Conservation (phyloP, 2,329 filamentous ascomycete species). For the Penicillium sp. region DNA sequence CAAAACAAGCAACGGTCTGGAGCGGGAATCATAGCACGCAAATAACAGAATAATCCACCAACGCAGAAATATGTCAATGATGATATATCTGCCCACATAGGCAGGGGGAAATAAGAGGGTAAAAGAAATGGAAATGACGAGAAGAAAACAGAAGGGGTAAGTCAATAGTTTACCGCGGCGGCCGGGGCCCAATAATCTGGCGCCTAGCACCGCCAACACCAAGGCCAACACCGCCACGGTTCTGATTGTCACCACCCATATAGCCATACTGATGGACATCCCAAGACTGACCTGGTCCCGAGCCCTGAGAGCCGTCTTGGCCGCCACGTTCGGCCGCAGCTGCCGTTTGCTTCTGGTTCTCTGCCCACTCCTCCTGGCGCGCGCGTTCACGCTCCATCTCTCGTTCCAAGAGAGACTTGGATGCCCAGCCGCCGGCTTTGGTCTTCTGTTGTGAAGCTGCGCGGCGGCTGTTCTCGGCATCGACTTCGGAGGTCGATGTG, state of each 20-base stretch:
- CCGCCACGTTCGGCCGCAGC: slow-evolving; percentile 45
- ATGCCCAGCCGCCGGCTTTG: slow-evolving; percentile 59
- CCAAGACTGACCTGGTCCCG: slow-evolving; percentile 54
- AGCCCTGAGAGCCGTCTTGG: slow-evolving; percentile 44
- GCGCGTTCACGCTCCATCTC: slow-evolving; percentile 67
- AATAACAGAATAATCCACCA: slow-evolving; percentile 10
- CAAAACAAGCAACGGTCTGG: neutral
- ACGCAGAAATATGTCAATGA: slow-evolving; percentile 8
- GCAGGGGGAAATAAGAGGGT: neutral
- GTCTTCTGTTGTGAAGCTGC: slow-evolving; percentile 56
- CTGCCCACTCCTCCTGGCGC: slow-evolving; percentile 64
- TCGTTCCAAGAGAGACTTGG: slow-evolving; percentile 62
- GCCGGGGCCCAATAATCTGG: slow-evolving; percentile 63
- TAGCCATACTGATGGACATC: slow-evolving; percentile 65
- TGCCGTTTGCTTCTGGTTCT: slow-evolving; percentile 53
- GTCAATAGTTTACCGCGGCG: slow-evolving; percentile 37
- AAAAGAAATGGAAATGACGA: neutral
- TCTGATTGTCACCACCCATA: slow-evolving; percentile 62
- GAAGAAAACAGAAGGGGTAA: neutral
- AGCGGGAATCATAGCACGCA: slow-evolving; percentile 12
- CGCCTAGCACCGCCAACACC: slow-evolving; percentile 56
- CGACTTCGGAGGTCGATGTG: slow-evolving; percentile 55
- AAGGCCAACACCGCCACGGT: slow-evolving; percentile 51
- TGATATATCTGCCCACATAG: neutral
- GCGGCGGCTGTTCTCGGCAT: slow-evolving; percentile 56